Conservation (phyloP, 1,284 basidiomycete genomes). For the Leccinum griseonigrum region DNA sequence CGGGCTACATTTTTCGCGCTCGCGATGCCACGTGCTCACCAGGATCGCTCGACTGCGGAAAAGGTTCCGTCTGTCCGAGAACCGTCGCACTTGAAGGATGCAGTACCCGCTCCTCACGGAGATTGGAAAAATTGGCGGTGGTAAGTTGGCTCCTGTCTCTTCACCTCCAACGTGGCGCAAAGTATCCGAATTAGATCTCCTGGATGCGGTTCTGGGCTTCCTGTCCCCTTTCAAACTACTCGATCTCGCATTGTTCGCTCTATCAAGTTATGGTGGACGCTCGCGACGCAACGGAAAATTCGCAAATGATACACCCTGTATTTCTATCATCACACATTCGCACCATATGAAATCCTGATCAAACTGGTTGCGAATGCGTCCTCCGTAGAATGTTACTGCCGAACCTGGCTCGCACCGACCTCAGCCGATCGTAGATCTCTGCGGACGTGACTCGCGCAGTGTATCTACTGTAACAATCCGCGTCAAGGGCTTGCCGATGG, state of each 20-base stretch:
- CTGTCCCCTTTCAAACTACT: conserved; percentile 14
- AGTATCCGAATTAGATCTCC: neutral
- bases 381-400: neutral
- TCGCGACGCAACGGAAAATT: conserved; percentile 1
- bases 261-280: conserved; percentile 19
- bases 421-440: conserved; percentile 7
- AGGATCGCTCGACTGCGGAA: conserved; percentile 12
- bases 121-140: conserved; percentile 6
- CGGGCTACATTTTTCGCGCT: conserved; percentile 9
- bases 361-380: neutral
- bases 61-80: conserved; percentile 2
- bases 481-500: neutral
- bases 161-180: conserved; percentile 6
- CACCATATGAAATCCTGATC: neutral
- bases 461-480: neutral
- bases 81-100: neutral
- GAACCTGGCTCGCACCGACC: neutral
- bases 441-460: conserved; percentile 5
- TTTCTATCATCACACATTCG: conserved; percentile 16
- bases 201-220: conserved; percentile 4
- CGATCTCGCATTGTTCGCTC: conserved; percentile 26
- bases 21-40: neutral
- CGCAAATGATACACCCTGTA: conserved; percentile 5
- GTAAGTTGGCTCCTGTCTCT: conserved; percentile 9
- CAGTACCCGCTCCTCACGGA: conserved; percentile 4